Evolutionary conservation across 2,329 filamentous ascomycete species (phyloP), one percentile per base, ranked within the genome.

Genomic region (Xylariaceae sp.): DNA sequence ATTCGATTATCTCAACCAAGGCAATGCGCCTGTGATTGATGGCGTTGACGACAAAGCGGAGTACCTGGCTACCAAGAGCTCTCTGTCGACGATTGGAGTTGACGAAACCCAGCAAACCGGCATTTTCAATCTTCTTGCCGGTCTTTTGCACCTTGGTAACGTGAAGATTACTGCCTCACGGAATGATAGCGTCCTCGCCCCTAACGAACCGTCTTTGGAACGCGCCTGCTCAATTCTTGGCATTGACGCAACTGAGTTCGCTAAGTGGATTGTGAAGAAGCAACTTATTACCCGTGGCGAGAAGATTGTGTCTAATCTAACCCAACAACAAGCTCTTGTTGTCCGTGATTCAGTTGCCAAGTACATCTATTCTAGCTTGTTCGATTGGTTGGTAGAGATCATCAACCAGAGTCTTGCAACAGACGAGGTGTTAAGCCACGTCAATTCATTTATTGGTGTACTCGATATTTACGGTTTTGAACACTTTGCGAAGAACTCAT

Each of bases 401-500:
- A 96, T 95, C 72, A 98, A 98, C 71, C 76, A 76, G 57, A 91
- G 90, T 64, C 74, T 98, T 57, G 93, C 93, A 11, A 90, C 90
- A 1, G 86, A 95, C 36, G 85, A 92, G 53, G 88, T 97, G 29
- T 68, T 97, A 42, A 83, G 77, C 58, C 82, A 88, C 33, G 89
- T 95, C 45, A 80, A 75, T 44, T 92, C 88, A 2, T 98, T 98
- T 68, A 98, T 98, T 60, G 93, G 93, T 67, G 93, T 98, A 38
- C 80, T 98, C 54, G 93, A 98, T 88, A 98, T 98, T 57, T 97
- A 97, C 68, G 92, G 92, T 53, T 98, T 98, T 63, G 93, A 98
- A 68, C 93, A 97, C 70, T 98, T 98, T 63, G 92, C 93, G 52
- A 97, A 96, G 76, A 98, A 98, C 73, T 98, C 93, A 1, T 98